Conservation (phyloP, 208 protist species). For the Leishmania mexicana region DNA sequence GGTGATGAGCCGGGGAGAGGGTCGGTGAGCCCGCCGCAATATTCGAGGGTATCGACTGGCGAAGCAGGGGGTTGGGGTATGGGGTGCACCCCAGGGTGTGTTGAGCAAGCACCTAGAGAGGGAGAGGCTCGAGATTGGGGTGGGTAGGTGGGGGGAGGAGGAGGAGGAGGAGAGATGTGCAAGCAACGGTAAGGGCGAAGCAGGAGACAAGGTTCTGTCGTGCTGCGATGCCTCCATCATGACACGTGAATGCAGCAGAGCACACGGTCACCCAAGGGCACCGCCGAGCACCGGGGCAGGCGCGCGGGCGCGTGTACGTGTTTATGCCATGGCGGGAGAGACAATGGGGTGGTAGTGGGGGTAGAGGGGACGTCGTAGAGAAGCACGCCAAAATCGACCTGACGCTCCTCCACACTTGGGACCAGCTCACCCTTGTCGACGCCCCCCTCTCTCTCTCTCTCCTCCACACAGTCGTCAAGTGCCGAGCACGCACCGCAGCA, state of each 20-base stretch:
- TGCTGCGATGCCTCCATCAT: background rate
- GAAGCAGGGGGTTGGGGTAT: background rate
- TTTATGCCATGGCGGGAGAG: background rate
- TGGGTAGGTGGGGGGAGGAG: background rate
- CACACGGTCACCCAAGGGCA: background rate
- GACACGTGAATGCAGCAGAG: background rate
- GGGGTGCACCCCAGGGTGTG: background rate
- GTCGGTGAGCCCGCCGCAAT: background rate
- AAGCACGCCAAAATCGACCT: background rate
- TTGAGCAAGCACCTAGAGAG: background rate
- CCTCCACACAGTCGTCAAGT: background rate
- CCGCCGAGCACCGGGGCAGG: background rate
- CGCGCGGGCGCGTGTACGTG: background rate
- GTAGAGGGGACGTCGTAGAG: background rate
- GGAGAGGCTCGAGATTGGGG: background rate
- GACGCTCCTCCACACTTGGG: background rate
- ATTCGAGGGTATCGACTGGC: background rate
- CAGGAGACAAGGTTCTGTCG: background rate
- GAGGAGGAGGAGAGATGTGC: background rate
- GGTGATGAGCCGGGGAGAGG: background rate
- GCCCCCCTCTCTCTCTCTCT: too few relatives aligned
- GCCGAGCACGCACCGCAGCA: background rate
- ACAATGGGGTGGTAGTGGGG: background rate
- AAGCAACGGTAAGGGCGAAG: background rate
- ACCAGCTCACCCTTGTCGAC: background rate